Percentiles rank a stretch among this genome's conserved stretches.
Conservation (phyloP, 2,329 filamentous ascomycete genomes). For the Phaeomoniella chlamydospora region DNA sequence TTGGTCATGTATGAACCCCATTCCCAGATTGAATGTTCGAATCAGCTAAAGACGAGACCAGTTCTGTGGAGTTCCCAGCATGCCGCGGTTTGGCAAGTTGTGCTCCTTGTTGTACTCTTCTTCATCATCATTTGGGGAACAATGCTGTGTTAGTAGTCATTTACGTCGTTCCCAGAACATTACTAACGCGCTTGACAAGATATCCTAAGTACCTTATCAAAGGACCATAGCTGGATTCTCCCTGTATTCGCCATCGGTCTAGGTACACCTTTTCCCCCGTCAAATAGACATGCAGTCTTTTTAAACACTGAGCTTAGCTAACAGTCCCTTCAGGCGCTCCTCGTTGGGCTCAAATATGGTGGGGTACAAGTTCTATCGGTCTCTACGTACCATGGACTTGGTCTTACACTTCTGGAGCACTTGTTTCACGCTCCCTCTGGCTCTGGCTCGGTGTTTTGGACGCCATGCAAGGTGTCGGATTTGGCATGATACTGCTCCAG, state of each 20-base stretch:
- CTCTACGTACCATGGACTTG: conserved; percentile 41
- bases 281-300: too few species aligned
- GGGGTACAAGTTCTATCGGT: conserved; percentile 37
- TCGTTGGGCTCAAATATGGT: conserved; percentile 44
- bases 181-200: too few species aligned
- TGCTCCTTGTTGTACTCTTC: conserved; percentile 21
- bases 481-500: conserved; percentile 44
- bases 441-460: conserved; percentile 45
- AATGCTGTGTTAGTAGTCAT: too few species aligned
- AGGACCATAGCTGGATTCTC: conserved; percentile 40
- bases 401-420: conserved; percentile 25
- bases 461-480: conserved; percentile 40
- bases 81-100: conserved; percentile 32
- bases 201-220: conserved; percentile 31
- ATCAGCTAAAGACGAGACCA: too few species aligned
- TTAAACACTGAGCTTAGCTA: too few species aligned
- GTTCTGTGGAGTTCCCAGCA: conserved; percentile 36
- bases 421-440: conserved; percentile 36
- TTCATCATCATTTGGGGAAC: conserved; percentile 33
- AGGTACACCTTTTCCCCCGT: too few species aligned
- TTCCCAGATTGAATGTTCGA: too few species aligned
- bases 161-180: too few species aligned
- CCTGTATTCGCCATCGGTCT: conserved; percentile 45
- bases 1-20: conserved; percentile 41
- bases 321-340: too few species aligned